Base-by-base conservation (phyloP, 345 rosid genomes). In the Ceriops tagal region DNA sequence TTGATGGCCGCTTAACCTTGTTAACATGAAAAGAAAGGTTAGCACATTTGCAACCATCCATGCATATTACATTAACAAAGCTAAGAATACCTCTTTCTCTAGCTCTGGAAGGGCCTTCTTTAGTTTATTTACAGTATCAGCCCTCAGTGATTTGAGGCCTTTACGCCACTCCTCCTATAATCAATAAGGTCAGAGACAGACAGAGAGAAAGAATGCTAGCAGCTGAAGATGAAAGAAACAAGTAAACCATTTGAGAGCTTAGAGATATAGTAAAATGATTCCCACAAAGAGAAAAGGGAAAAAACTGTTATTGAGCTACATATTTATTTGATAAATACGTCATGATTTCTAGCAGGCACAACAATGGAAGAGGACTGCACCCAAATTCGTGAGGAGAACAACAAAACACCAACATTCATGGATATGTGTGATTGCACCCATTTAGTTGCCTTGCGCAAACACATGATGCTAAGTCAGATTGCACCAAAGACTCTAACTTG, bases 1-100 rank as follows among this genome's bases (percentile, higher is more conserved):
- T 77, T 34, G 77, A 51, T 32, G 73, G 77, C 71, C 80, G 72
- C 58, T 72, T 77, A 16, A 77, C 80, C 80, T 77, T 32, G n/a
- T 15, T 22, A 68, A 62, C 30, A 52, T 19, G 32, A 52, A 28
- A 28, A 27, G 24, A 26, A 75, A 37, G 39, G 46, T 19, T 51
- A 70, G 58, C 19, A 34, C 5, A 8, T 24, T 55, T 18, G 22
- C 35, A 46, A 32, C 62, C 13, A 61, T 20, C 55, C 43, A 47
- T 47, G 53, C 72, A 49, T 21, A 34, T 13, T 34, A 30, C 59
- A 58, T 24, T 55, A 21, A 18, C 16, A 22, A 31, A 61, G 59
- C 31, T 4, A 27, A 35, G 4, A 8, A 37, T 67, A 77, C 80
- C 80, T 77, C 80, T 68, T 77, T 77, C 73, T 77, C 80, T 10